A percentile compares a stretch with the other conserved stretches of the same genome.
phyloP scores from a whole-genome alignment of 1,139 yeast genomes.

The Kodamaea ohmeri region DNA sequence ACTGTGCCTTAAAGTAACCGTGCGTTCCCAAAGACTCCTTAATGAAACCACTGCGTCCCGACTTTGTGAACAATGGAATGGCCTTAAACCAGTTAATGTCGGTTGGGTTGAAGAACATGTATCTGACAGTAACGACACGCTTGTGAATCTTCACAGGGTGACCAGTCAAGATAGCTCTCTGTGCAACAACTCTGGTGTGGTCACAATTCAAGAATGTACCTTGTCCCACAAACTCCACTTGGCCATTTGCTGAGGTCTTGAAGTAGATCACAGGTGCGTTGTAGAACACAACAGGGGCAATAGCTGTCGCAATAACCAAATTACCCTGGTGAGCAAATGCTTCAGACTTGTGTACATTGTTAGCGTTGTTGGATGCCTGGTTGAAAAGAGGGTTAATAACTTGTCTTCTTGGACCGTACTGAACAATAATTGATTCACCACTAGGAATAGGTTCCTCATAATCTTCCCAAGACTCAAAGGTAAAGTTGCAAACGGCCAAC shows the following conservation, averaged over 20 bases:
- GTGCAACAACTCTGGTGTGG: conserved; percentile 78
- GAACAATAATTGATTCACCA: conserved; percentile 75
- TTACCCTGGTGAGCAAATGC: conserved; percentile 79
- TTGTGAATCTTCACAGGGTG: conserved; percentile 95
- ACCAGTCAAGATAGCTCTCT: conserved; percentile 88
- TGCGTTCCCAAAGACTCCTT: conserved; percentile 97
- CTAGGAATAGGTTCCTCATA: conserved; percentile 81
- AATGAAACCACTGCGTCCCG: conserved; percentile 90
- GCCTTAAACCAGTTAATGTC: conserved; percentile 91
- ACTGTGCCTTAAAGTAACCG: conserved; percentile 95
- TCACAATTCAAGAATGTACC: conserved; percentile 90
- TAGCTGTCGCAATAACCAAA: conserved; percentile 74
- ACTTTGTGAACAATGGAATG: conserved; percentile 86
- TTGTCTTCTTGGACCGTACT: conserved; percentile 91
- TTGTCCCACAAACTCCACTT: conserved; percentile 73
- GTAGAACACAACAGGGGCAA: conserved; percentile 85
- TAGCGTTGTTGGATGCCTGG: conserved; percentile 70
- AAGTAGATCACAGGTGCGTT: conserved; percentile 79
- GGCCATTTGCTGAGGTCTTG: conserved; percentile 45
- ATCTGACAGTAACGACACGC: conserved; percentile 85
- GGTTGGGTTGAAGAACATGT: conserved; percentile 93
- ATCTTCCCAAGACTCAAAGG: conserved; percentile 86
- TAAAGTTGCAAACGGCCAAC: conserved; percentile 75
- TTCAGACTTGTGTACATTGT: conserved; percentile 85
- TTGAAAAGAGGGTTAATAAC: conserved; percentile 83